Base-by-base conservation (phyloP, 371 early-diverging fungal genomes). In the Syncephalastrum sp. region DNA sequence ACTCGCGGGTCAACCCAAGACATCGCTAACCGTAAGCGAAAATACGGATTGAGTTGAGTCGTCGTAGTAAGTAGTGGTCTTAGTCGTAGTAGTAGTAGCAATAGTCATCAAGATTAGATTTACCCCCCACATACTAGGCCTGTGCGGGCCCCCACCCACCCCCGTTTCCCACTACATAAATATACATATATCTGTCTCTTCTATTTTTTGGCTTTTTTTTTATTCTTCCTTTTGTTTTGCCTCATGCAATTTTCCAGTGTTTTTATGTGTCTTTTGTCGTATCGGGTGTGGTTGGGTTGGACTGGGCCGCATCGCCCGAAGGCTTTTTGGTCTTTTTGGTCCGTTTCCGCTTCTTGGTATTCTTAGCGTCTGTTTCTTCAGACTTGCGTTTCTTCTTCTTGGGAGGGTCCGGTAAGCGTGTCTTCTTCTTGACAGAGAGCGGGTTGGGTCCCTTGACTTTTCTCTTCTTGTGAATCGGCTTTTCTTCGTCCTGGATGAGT, bases 381-480 rank as follows among this genome's bases (percentile, higher is more conserved):
- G 16, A 29, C 13, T 43, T 53, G 67, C 75, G 25, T 55, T 51
- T 41, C 43, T 50, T 53, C 38, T 67, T 63, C 24, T 59, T 68
- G 43, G 27, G 57, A 1, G 57, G 72, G 2, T 55, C 65, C 5
- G 49, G 53, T 52, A 67, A 76, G 57, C 72, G 74, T 72, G 86
- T 88, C 67, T 83, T 85, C 74, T 92, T 93, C 71, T 93, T 93
- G 59, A 89, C 70, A 16, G 91, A 88, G 24, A 95, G 72, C 42
- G 95, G 94, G 64, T 95, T 95, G 5, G 93, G 91, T 24, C 81
- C 89, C 74, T 92, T 93, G 25, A 58, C 63, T 16, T 69, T 61
- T 29, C 56, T 57, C 50, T 72, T 65, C 60, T 72, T 68, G 57
- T 68, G 53, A 50, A 61, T 47, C 12, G 54, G 59, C 6, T 48